These are phyloP conservation scores for Aspergillus eucalypticola DNA, from an alignment of 2,329 filamentous ascomycete genomes.

Conservation along the genomic window DNA sequence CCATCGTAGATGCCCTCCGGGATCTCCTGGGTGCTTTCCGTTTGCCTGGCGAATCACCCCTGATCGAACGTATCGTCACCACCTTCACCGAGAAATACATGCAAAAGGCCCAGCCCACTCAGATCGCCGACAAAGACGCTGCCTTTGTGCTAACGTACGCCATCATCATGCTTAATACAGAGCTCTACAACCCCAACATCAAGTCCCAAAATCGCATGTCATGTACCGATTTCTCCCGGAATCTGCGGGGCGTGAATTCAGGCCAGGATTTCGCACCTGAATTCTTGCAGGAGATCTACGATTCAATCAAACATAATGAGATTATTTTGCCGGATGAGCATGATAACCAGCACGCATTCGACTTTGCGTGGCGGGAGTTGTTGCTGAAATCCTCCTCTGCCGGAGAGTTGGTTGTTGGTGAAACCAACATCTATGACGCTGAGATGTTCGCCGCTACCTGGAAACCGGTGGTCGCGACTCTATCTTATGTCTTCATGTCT, in stretches of 20 bases:
- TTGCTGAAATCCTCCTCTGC: conserved; percentile 79
- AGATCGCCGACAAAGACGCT: conserved; percentile 80
- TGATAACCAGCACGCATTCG: conserved; percentile 93
- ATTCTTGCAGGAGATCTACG: conserved; percentile 82
- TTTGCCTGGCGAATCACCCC: conserved; percentile 84
- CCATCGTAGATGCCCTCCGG: conserved; percentile 86
- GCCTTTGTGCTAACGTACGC: conserved; percentile 91
- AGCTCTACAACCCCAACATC: conserved; percentile 92
- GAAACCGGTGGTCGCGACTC: conserved; percentile 89
- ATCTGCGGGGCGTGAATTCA: conserved; percentile 86
- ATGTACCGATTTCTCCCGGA: conserved; percentile 76
- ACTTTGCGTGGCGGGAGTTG: conserved; percentile 96
- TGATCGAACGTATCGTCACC: conserved; percentile 91
- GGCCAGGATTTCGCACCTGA: conserved; percentile 80
- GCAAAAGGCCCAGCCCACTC: conserved; percentile 66
- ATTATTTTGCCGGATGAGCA: conserved; percentile 98
- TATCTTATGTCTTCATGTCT: conserved; percentile 98
- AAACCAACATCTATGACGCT: conserved; percentile 93
- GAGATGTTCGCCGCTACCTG: conserved; percentile 98
- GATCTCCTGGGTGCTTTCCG: conserved; percentile 89
- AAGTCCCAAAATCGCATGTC: conserved; percentile 77
- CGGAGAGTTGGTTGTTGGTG: conserved; percentile 72
- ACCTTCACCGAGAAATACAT: conserved; percentile 86
- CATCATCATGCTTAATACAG: conserved; percentile 96
- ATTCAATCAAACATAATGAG: conserved; percentile 88